phyloP scores from a whole-genome alignment of 768 basidiomycete genomes.

The Podaxis sp. region DNA sequence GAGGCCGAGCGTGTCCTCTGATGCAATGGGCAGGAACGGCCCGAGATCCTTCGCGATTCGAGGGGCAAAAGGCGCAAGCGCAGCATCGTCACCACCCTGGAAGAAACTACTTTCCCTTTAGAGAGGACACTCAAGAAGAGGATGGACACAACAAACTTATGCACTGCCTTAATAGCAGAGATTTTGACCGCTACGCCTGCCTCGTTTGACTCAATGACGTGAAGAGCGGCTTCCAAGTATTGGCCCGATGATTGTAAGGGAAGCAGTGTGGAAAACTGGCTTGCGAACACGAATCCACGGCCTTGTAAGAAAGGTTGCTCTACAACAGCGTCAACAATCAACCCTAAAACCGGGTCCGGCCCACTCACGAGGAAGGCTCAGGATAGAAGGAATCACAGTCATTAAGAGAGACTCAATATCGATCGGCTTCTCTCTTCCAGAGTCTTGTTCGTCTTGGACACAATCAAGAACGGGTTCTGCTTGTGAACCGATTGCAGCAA shows the following conservation, averaged over 20 bases:
- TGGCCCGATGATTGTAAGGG: constrained; percentile 74
- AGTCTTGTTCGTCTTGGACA: constrained; percentile 72
- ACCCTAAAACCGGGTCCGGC: not conserved
- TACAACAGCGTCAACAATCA: constrained; percentile 27
- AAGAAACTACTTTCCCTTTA: constrained; percentile 55
- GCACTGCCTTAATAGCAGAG: constrained; percentile 89
- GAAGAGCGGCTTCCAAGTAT: constrained; percentile 85
- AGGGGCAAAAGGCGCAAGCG: constrained; percentile 62
- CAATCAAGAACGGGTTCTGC: constrained; percentile 74
- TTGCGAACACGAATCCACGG: constrained; percentile 91
- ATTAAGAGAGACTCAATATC: constrained; percentile 77
- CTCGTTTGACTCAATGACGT: constrained; percentile 73
- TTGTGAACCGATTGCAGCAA: constrained; percentile 81
- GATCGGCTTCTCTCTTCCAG: constrained; percentile 62
- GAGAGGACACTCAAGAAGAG: not conserved
- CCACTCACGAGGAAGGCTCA: constrained; percentile 62
- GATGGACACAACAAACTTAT: constrained; percentile 61
- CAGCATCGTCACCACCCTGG: constrained; percentile 58
- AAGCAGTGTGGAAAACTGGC: constrained; percentile 77
- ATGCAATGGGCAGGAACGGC: constrained; percentile 76
- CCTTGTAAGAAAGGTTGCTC: constrained; percentile 94
- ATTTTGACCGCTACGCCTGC: constrained; percentile 88
- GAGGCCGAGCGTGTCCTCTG: constrained; percentile 87
- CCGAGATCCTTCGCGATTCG: constrained; percentile 80
- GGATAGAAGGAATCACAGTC: constrained; percentile 75